Percentiles rank a stretch among this genome's conserved stretches.
Conservation (phyloP, 2,329 filamentous ascomycete species). For the Fusarium sp. region DNA sequence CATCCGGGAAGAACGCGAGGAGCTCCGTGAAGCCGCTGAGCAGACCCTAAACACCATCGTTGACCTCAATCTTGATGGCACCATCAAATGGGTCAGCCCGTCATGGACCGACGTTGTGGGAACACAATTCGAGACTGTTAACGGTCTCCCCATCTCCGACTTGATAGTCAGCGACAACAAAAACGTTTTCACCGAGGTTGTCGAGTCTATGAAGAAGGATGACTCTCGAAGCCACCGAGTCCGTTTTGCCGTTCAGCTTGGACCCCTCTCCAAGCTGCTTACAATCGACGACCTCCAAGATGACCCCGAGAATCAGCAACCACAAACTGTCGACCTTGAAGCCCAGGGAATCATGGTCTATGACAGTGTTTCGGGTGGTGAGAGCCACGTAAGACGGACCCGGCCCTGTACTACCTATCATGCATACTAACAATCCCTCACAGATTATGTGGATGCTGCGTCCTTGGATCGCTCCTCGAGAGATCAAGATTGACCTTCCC, state of each 20-base stretch:
- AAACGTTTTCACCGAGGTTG: slow-evolving; percentile 81
- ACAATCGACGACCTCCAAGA: slow-evolving; percentile 56
- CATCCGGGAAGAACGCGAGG: slow-evolving; percentile 92
- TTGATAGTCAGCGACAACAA: slow-evolving; percentile 83
- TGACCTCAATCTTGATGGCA: slow-evolving; percentile 90
- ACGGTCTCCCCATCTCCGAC: slow-evolving; percentile 82
- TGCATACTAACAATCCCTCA: slow-evolving; percentile 45
- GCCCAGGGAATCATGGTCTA: slow-evolving; percentile 99
- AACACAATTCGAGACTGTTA: slow-evolving; percentile 77
- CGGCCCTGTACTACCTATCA: neutral
- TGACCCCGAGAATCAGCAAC: slow-evolving; percentile 51
- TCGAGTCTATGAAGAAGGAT: slow-evolving; percentile 91
- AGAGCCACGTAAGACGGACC: slow-evolving; percentile 83
- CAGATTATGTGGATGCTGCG: slow-evolving; percentile 99
- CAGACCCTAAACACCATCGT: slow-evolving; percentile 97
- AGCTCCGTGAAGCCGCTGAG: slow-evolving; percentile 94
- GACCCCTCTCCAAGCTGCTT: slow-evolving; percentile 74
- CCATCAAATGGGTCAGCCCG: slow-evolving; percentile 94
- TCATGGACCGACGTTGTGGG: slow-evolving; percentile 96
- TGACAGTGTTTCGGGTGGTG: slow-evolving; percentile 84
- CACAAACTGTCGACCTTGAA: slow-evolving; percentile 79
- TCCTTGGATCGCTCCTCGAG: slow-evolving; percentile 86
- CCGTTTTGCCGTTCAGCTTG: slow-evolving; percentile 80
- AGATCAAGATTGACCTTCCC: slow-evolving; percentile 96
- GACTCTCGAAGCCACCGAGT: slow-evolving; percentile 93